Evolutionary conservation across 108 stramenopile species (phyloP).

Genomic region (Cyclotella cryptica): DNA sequence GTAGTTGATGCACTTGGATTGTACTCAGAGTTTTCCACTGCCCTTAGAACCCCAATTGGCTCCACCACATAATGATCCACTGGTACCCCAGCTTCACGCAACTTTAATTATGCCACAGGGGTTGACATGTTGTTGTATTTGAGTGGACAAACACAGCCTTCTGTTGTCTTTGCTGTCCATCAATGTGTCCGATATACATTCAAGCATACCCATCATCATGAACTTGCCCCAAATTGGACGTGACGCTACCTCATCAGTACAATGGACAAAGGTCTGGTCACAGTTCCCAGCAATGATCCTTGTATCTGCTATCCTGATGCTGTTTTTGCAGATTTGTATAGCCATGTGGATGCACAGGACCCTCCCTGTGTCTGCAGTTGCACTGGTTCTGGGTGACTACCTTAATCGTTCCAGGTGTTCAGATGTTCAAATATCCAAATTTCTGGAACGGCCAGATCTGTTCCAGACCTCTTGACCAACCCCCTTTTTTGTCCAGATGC

Average conservation of each 20-base stretch:
- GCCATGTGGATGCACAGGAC: conserved; percentile 37
- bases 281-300: background rate
- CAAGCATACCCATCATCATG: background rate
- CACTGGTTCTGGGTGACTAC: conserved; percentile 63
- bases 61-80: conserved; percentile 3
- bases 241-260: conserved; percentile 11
- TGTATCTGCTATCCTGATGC: conserved; percentile 40
- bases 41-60: background rate
- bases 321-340: too few species aligned
- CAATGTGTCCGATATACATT: conserved; percentile 32
- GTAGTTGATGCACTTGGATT: conserved; percentile 1
- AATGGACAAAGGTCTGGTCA: too few species aligned
- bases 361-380: conserved; percentile 43
- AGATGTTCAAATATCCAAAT: too few species aligned
- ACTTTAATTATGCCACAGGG: conserved; percentile 54
- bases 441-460: too few species aligned
- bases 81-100: conserved; percentile 8
- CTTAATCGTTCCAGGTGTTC: too few species aligned
- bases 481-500: too few species aligned
- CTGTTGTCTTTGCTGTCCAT: conserved; percentile 45
- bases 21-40: background rate
- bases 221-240: background rate
- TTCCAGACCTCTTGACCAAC: too few species aligned
- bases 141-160: too few species aligned
- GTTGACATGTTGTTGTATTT: conserved; percentile 27